Evolutionary conservation across 345 rosid genomes (phyloP).

Genomic region (Aquilaria malaccensis): DNA sequence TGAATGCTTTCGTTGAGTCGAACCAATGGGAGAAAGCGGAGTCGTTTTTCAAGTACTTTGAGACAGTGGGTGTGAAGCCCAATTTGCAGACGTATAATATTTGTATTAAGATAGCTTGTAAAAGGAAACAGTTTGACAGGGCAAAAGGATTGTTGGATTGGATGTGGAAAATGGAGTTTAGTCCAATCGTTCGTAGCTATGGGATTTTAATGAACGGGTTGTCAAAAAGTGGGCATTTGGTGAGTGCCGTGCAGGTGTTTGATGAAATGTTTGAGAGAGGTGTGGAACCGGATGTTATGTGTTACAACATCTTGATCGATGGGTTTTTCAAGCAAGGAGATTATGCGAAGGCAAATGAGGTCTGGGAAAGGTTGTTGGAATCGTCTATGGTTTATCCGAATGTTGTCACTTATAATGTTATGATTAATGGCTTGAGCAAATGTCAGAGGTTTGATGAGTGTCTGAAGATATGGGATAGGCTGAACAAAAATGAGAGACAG

Average conservation of each 20-base stretch:
- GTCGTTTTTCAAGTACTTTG: constrained; percentile 40
- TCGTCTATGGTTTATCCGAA: constrained; percentile 54
- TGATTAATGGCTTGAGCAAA: constrained; percentile 79
- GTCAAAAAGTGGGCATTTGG: constrained; percentile 44
- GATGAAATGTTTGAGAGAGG: constrained; percentile 72
- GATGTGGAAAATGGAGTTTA: constrained; percentile 47
- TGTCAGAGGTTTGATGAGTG: constrained; percentile 63
- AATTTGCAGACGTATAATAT: constrained; percentile 71
- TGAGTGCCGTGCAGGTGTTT: constrained; percentile 55
- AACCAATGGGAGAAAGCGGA: constrained; percentile 51
- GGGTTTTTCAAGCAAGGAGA: constrained; percentile 54
- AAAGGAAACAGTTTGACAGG: constrained; percentile 47
- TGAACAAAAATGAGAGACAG: constrained; percentile 54
- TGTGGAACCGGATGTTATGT: constrained; percentile 50
- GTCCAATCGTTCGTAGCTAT: constrained; percentile 58
- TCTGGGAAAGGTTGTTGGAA: constrained; percentile 57
- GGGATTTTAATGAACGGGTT: constrained; percentile 47
- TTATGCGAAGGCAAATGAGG: constrained; percentile 36
- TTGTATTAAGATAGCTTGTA: constrained; percentile 68
- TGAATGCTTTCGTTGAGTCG: constrained; percentile 55
- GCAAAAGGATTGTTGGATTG: constrained; percentile 47
- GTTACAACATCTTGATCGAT: constrained; percentile 71
- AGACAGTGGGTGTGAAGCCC: constrained; percentile 42
- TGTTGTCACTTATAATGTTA: constrained; percentile 70
- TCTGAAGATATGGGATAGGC: constrained; percentile 69